Percentiles rank a stretch among this genome's conserved stretches.
Evolutionary conservation across 2,329 filamentous ascomycete species (phyloP).

Genomic region (Colletotrichum trifolii): DNA sequence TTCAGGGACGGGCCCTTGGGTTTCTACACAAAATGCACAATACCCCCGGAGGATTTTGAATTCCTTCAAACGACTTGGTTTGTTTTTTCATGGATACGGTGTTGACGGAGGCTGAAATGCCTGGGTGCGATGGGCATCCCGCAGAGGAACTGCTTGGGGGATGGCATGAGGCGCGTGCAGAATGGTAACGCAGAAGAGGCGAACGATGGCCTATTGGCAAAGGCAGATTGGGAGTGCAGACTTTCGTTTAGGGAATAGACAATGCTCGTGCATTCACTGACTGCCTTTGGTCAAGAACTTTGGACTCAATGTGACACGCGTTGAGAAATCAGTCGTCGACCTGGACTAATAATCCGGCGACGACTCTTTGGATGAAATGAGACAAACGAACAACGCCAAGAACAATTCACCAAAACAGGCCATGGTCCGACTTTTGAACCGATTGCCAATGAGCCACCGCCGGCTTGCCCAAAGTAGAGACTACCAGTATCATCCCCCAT

Average conservation of each 20-base stretch:
- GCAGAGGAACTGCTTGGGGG: too few species aligned
- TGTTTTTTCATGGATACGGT: slow-evolving; percentile 28
- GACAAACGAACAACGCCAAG: too few species aligned
- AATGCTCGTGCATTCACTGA: neutral
- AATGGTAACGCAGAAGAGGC: neutral
- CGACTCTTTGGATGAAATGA: too few species aligned
- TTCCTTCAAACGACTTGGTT: slow-evolving; percentile 32
- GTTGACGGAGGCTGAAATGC: slow-evolving; percentile 16
- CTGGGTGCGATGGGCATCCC: neutral
- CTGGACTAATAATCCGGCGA: neutral
- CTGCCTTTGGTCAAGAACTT: slow-evolving; percentile 1
- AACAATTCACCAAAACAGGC: too few species aligned
- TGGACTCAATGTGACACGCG: neutral
- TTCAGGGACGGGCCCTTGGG: slow-evolving; percentile 26
- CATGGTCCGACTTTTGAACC: too few species aligned
- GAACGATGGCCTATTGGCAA: too few species aligned
- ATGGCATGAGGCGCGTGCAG: neutral
- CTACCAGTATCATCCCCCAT: neutral
- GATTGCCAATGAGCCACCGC: too few species aligned
- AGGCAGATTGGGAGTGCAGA: neutral
- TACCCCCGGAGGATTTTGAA: slow-evolving; percentile 33
- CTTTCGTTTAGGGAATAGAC: neutral
- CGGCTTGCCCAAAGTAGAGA: too few species aligned
- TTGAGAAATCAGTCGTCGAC: neutral
- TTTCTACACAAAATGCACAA: slow-evolving; percentile 37